Conservation (phyloP, 2,329 filamentous ascomycete genomes). For the Aspergillus fijiensis region DNA sequence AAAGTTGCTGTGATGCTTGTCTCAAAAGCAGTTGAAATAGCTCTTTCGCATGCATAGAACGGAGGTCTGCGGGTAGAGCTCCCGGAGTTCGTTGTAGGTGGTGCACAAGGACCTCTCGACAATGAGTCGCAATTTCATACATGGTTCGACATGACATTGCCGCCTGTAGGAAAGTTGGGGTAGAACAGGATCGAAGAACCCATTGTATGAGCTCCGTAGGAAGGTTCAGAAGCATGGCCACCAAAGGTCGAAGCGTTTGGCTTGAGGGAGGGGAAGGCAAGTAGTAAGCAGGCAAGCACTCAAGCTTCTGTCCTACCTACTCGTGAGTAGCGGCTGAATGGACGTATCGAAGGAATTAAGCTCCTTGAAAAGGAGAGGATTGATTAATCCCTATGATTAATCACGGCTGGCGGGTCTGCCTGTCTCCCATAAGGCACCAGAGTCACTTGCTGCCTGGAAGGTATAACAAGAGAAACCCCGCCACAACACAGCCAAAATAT, state of each 20-base stretch:
- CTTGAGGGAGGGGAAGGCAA: background rate
- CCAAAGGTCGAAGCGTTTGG: background rate
- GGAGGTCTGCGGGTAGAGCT: conserved; percentile 16
- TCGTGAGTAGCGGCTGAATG: background rate
- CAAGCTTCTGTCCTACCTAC: background rate
- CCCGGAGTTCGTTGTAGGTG: conserved; percentile 41
- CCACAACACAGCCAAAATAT: background rate
- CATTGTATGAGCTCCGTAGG: conserved; percentile 43
- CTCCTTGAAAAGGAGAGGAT: background rate
- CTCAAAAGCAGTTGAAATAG: conserved; percentile 36
- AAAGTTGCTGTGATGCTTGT: conserved; percentile 34
- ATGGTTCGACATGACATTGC: conserved; percentile 39
- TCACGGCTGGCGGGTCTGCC: background rate
- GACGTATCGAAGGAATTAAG: background rate
- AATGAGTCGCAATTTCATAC: conserved; percentile 34
- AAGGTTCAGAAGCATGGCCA: conserved; percentile 35
- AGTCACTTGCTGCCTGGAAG: background rate
- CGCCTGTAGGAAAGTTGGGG: conserved; percentile 39
- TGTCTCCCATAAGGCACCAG: background rate
- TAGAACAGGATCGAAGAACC: conserved; percentile 35
- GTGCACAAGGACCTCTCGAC: conserved; percentile 36
- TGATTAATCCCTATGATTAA: background rate
- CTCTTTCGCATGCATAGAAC: conserved; percentile 19
- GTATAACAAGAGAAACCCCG: background rate
- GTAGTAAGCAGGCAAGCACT: background rate